These are phyloP conservation scores for Hyphopichia burtonii DNA, from an alignment of 1,139 yeast genomes.

Conservation along the genomic window DNA sequence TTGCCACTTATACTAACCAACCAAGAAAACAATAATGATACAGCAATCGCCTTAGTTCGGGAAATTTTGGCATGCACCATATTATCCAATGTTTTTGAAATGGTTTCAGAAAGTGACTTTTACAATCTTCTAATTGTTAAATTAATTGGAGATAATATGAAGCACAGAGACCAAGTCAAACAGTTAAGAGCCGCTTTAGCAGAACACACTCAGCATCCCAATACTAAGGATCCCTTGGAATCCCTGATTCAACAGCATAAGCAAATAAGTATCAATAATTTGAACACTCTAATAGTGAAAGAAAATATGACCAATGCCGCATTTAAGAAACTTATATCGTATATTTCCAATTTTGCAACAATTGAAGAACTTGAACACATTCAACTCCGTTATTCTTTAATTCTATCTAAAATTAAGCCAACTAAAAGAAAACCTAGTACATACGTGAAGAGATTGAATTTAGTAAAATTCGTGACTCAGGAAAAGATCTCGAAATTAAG, in stretches of 20 bases:
- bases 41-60: slow-evolving; percentile 50
- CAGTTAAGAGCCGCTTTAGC: slow-evolving; percentile 70
- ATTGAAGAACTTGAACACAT: slow-evolving; percentile 23
- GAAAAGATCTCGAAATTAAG: slow-evolving; percentile 7
- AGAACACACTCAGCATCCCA: slow-evolving; percentile 45
- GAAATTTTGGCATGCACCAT: slow-evolving; percentile 62
- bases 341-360: slow-evolving; percentile 14
- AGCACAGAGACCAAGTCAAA: slow-evolving; percentile 75
- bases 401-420: slow-evolving; percentile 7
- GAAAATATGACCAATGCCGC: slow-evolving; percentile 30
- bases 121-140: slow-evolving; percentile 67
- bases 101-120: slow-evolving; percentile 72
- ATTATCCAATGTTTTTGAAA: slow-evolving; percentile 47
- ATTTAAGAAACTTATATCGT: slow-evolving; percentile 43
- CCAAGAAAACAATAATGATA: slow-evolving; percentile 49
- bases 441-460: slow-evolving; percentile 11
- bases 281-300: slow-evolving; percentile 11
- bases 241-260: not conserved
- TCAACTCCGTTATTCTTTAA: slow-evolving; percentile 17
- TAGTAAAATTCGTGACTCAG: slow-evolving; percentile 10
- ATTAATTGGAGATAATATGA: slow-evolving; percentile 62
- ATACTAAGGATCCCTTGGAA: not conserved
- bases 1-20: slow-evolving; percentile 52
- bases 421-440: not conserved
- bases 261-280: not conserved